These are phyloP conservation scores for Pichia paraexigua DNA, from an alignment of 805 yeast species.

Conservation along the genomic window DNA sequence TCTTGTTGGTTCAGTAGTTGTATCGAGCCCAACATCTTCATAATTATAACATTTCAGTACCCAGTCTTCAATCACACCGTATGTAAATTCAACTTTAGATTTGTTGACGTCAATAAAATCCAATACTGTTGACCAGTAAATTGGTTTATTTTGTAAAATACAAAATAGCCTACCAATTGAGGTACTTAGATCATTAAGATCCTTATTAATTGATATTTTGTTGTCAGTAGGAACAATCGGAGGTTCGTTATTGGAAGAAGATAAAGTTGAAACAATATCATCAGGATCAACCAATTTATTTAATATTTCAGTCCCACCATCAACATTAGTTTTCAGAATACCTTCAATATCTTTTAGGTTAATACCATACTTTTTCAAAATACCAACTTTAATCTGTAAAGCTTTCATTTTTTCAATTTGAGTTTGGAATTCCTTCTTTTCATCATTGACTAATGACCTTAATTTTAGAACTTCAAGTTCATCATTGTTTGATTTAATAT, in stretches of 20 bases:
- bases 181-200: slow-evolving; percentile 47
- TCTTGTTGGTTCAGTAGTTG: slow-evolving; percentile 36
- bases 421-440: slow-evolving; percentile 60
- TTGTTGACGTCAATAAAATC: slow-evolving; percentile 22
- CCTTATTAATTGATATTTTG: slow-evolving; percentile 24
- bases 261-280: neutral
- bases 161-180: slow-evolving; percentile 73
- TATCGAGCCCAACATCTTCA: slow-evolving; percentile 12
- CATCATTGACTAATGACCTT: slow-evolving; percentile 42
- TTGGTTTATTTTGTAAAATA: slow-evolving; percentile 75
- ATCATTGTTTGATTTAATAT: slow-evolving; percentile 35
- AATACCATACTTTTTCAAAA: slow-evolving; percentile 72
- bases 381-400: slow-evolving; percentile 67
- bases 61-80: slow-evolving; percentile 29
- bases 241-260: neutral
- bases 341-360: slow-evolving; percentile 59
- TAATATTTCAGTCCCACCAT: slow-evolving; percentile 5
- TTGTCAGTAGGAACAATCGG: slow-evolving; percentile 38
- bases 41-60: slow-evolving; percentile 28
- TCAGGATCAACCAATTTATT: slow-evolving; percentile 3
- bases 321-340: slow-evolving; percentile 15
- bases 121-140: slow-evolving; percentile 55
- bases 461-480: slow-evolving; percentile 5
- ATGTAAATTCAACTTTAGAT: slow-evolving; percentile 12
- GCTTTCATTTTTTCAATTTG: slow-evolving; percentile 69